Evolutionary conservation across 2,329 filamentous ascomycete genomes (phyloP), one percentile per base, ranked within the genome.

Genomic region (Calonectria pteridis): DNA sequence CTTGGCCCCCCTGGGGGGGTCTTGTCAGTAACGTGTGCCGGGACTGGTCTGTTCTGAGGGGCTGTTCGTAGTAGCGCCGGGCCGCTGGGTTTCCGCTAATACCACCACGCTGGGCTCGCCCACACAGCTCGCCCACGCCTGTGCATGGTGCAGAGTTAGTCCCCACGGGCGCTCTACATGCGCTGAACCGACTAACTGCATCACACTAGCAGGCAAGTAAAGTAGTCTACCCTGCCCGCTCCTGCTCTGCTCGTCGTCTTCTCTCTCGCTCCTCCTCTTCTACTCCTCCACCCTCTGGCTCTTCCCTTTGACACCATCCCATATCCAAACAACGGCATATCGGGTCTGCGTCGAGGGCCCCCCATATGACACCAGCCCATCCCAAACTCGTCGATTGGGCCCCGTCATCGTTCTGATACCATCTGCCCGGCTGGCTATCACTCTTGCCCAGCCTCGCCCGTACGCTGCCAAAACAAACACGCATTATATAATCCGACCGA

Each of bases 41-140:
- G 46, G 55, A 37, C 23, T 43, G 43, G 55, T 29, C 55, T 69
- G 67, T 62, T 23, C 40, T 64, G 55, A 49, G 53, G 67, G 40
- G 43, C 67, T 73, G 71, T 73, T 69, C 75, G 75, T 72, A 72
- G 73, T 72, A 77, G 73, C 77, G 73, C 78, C 78, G 77, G 78
- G 78, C 73, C 76, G 75, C 78, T 75, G 65, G 78, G 72, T 77
- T 71, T 59, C 78, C 78, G 80, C 78, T 75, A 64, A 74, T 80
- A 80, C 78, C 78, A 80, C 76, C 76, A 79, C 71, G 63, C 76
- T 75, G 78, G 71, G 66, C 71, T 68, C 65, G 63, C 65, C 68
- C 68, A 55, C 68, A 35, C 59, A 40, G 77, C 66, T 71, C 62
- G 55, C 33, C 73, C 59, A 71, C 58, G 55, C 40, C 67, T 59